Conservation (phyloP, 768 basidiomycete genomes). For the Gloeophyllum trabeum region DNA sequence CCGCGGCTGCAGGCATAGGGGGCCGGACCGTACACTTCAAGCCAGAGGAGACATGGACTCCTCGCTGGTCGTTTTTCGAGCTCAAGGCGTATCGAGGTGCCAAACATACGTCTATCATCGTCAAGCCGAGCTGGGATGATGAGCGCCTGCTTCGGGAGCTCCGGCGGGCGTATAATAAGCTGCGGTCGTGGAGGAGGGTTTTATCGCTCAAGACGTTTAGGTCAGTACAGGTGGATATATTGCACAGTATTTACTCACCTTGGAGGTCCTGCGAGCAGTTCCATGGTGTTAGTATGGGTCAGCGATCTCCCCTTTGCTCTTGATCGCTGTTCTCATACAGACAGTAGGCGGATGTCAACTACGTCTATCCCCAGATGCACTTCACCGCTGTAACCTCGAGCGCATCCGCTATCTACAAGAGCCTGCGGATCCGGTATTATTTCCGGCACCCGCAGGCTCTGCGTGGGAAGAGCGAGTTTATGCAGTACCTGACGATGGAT, state of each 20-base stretch:
- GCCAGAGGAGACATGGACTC: too few relatives aligned
- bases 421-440: slow-evolving; percentile 5
- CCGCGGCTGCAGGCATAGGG: too few relatives aligned
- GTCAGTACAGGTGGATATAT: background rate
- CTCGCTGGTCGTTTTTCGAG: too few relatives aligned
- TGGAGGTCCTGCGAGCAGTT: slow-evolving; percentile 1
- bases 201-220: slow-evolving; percentile 6
- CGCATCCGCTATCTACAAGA: background rate
- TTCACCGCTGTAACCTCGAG: slow-evolving; percentile 1
- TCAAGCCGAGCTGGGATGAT: slow-evolving; percentile 10
- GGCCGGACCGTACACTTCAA: too few relatives aligned
- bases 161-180: slow-evolving; percentile 3
- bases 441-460: slow-evolving; percentile 6
- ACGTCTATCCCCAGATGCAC: too few relatives aligned
- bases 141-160: slow-evolving; percentile 5
- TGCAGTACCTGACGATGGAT: slow-evolving; percentile 4
- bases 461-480: slow-evolving; percentile 5
- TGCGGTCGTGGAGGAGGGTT: slow-evolving; percentile 4
- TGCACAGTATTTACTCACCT: background rate
- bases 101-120: too few relatives aligned
- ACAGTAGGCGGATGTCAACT: slow-evolving; percentile 5
- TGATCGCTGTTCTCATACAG: slow-evolving; percentile 4
- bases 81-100: too few relatives aligned
- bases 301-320: background rate
- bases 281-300: background rate